These are phyloP conservation scores for Aspergillus sp. DNA, from an alignment of 2,329 filamentous ascomycete genomes.

Conservation along the genomic window DNA sequence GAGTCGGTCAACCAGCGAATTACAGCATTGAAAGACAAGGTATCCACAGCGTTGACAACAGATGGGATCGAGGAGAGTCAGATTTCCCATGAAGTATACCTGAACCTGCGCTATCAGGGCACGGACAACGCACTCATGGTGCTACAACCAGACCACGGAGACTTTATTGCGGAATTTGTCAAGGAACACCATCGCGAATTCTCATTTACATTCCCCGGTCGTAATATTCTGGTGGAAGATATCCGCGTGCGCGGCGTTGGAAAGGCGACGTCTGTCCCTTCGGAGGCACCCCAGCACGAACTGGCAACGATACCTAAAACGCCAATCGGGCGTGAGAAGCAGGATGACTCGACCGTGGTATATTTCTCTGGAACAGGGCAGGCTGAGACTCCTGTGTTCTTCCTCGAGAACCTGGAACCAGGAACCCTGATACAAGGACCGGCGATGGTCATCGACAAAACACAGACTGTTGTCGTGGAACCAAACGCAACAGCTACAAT, in stretches of 20 bases:
- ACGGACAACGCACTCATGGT: slow-evolving; percentile 53
- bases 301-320: too few relatives aligned
- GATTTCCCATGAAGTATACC: slow-evolving; percentile 44
- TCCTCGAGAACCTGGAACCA: slow-evolving; percentile 34
- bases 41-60: slow-evolving; percentile 22
- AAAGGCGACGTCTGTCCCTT: slow-evolving; percentile 60
- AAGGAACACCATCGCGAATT: slow-evolving; percentile 87
- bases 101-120: slow-evolving; percentile 53
- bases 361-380: slow-evolving; percentile 45
- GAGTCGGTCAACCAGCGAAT: slow-evolving; percentile 26
- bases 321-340: slow-evolving; percentile 54
- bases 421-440: slow-evolving; percentile 56
- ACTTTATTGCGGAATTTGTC: slow-evolving; percentile 74
- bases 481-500: slow-evolving; percentile 67
- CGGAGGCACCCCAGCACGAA: slow-evolving; percentile 41
- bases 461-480: slow-evolving; percentile 85
- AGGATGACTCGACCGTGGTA: slow-evolving; percentile 53
- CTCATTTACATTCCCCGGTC: slow-evolving; percentile 74
- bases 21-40: slow-evolving; percentile 43
- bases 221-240: slow-evolving; percentile 86
- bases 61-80: slow-evolving; percentile 31
- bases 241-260: slow-evolving; percentile 73
- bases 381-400: slow-evolving; percentile 37
- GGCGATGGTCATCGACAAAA: slow-evolving; percentile 72
- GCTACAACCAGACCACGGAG: slow-evolving; percentile 69